A percentile compares a stretch with the other conserved stretches of the same genome.
These are phyloP conservation scores for Carex cristatella DNA, from an alignment of 176 grass and related monocot genomes.

Conservation along the genomic window DNA sequence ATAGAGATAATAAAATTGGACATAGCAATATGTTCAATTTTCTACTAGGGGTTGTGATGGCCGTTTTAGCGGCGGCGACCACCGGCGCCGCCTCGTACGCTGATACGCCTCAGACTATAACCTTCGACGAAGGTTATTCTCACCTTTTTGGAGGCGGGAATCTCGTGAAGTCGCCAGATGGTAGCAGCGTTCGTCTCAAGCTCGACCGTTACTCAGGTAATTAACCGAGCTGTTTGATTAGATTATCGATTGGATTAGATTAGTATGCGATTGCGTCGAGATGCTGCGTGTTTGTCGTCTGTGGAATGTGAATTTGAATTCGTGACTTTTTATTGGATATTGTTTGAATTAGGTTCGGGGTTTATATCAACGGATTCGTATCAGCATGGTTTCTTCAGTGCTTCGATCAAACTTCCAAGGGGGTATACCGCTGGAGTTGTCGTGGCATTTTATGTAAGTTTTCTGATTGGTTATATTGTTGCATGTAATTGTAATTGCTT, in stretches of 20 bases:
- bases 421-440: slow-evolving; percentile 73
- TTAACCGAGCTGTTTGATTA: not conserved
- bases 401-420: slow-evolving; percentile 69
- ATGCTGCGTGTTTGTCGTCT: not conserved
- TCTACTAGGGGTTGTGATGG: not conserved
- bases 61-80: not conserved
- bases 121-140: slow-evolving; percentile 50
- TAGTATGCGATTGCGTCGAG: not conserved
- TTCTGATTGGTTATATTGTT: not conserved
- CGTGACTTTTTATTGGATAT: not conserved
- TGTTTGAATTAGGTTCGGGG: slow-evolving; percentile 44
- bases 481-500: not conserved
- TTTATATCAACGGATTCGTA: slow-evolving; percentile 65
- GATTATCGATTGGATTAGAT: not conserved
- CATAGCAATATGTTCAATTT: not conserved
- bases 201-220: slow-evolving; percentile 65
- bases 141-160: slow-evolving; percentile 70
- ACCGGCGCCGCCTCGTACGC: not conserved
- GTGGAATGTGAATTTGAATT: not conserved
- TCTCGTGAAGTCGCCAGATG: slow-evolving; percentile 37
- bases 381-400: slow-evolving; percentile 77
- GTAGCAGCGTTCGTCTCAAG: slow-evolving; percentile 45
- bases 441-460: slow-evolving; percentile 78
- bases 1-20: not conserved
- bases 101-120: slow-evolving; percentile 24